These are phyloP conservation scores for Peniophora sp. DNA, from an alignment of 1,284 basidiomycete species.

Conservation along the genomic window DNA sequence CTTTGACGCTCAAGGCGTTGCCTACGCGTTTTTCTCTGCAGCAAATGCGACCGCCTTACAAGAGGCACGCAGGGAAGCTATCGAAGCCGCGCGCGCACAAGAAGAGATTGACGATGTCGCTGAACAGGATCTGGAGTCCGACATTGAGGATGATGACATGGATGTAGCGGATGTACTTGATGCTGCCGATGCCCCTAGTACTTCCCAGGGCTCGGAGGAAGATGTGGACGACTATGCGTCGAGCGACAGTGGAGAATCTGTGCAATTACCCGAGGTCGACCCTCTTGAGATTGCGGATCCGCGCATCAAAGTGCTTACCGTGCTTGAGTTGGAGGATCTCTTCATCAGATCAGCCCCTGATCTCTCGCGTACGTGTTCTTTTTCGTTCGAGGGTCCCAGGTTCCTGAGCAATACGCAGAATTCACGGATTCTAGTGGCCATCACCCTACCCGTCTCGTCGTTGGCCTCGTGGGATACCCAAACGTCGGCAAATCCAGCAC, in stretches of 20 bases:
- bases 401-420: slow-evolving; percentile 28
- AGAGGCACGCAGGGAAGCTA: slow-evolving; percentile 55
- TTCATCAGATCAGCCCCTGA: slow-evolving; percentile 77
- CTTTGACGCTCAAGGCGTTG: slow-evolving; percentile 77
- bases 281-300: slow-evolving; percentile 49
- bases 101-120: slow-evolving; percentile 11
- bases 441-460: slow-evolving; percentile 63
- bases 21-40: slow-evolving; percentile 96
- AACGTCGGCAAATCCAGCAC: slow-evolving; percentile 98
- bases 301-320: slow-evolving; percentile 77
- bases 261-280: slow-evolving; percentile 34
- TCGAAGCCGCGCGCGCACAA: slow-evolving; percentile 23
- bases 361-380: slow-evolving; percentile 46
- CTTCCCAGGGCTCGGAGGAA: slow-evolving; percentile 6
- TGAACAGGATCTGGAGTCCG: slow-evolving; percentile 5
- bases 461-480: slow-evolving; percentile 97
- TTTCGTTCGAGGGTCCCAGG: background rate
- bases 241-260: background rate
- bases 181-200: slow-evolving; percentile 6
- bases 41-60: slow-evolving; percentile 83
- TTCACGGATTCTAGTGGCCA: slow-evolving; percentile 62
- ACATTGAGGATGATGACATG: slow-evolving; percentile 10
- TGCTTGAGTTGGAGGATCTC: slow-evolving; percentile 85
- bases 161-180: background rate
- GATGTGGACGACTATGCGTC: slow-evolving; percentile 19